Conservation (phyloP, 176 grass and related monocot genomes). For the Lolium rigidum region DNA sequence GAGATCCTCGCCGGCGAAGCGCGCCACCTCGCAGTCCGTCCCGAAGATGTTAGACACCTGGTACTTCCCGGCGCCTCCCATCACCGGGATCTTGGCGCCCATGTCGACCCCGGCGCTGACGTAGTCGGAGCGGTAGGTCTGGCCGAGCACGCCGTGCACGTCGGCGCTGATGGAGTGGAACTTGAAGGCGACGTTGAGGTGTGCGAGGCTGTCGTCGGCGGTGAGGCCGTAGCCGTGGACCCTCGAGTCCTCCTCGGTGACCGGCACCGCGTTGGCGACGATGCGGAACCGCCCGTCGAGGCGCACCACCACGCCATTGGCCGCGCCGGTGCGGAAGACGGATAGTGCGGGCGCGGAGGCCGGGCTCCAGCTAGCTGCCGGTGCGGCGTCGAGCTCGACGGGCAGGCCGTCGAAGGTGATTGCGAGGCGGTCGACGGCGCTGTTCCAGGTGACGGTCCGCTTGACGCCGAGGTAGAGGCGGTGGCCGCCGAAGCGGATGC, state of each 20-base stretch:
- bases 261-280: conserved; percentile 51
- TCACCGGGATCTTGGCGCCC: conserved; percentile 56
- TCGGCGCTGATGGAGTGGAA: conserved; percentile 52
- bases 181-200: conserved; percentile 67
- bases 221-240: conserved; percentile 48
- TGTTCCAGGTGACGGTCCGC: conserved; percentile 44
- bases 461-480: conserved; percentile 58
- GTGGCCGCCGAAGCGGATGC: conserved; percentile 60
- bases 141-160: conserved; percentile 66
- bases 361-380: conserved; percentile 39
- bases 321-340: conserved; percentile 34
- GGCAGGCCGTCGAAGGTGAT: conserved; percentile 57
- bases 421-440: conserved; percentile 48
- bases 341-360: conserved; percentile 35
- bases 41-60: conserved; percentile 48
- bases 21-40: conserved; percentile 51
- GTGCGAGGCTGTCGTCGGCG: conserved; percentile 55
- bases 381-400: conserved; percentile 17
- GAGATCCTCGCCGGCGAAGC: conserved; percentile 36
- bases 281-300: conserved; percentile 57
- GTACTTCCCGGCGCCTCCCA: conserved; percentile 48
- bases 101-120: conserved; percentile 47
- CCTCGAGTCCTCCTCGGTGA: conserved; percentile 62
- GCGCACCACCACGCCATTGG: conserved; percentile 60
- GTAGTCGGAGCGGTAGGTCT: conserved; percentile 54